Evolutionary conservation across 2,329 filamentous ascomycete genomes (phyloP), one percentile per base, ranked within the genome.

Genomic region (Cladosporium colombiae): DNA sequence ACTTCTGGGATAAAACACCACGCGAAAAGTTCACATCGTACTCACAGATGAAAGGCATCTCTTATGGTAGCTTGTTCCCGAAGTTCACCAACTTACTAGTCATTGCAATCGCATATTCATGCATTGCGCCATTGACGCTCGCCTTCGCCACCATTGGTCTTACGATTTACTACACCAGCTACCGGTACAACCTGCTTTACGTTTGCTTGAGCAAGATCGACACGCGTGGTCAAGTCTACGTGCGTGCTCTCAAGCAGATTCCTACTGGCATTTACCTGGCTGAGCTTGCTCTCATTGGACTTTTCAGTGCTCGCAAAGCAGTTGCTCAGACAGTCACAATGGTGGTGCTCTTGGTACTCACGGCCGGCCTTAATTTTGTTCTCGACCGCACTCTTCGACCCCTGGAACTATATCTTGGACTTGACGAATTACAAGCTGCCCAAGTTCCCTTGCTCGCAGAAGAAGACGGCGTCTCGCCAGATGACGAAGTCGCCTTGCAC

Each of bases 181-280:
- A 80, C 72, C 78, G 80, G 21, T 83, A 84, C 75, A 82, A 81
- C 66, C 76, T 83, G 68, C 77, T 83, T 13, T 84, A 82, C 70
- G 80, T 82, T 14, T 58, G 70, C 29, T 81, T 81, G 70, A 80
- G 80, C 66, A 80, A 79, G 65, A 76, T 81, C 62, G 81, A 84
- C 67, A 83, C 81, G 31, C 79, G 80, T 68, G 81, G 81, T 49
- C 77, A 77, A 18, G 77, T 78, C 2, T 83, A 83, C 70, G 77
- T 79, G 62, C 78, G 79, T 29, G 81, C 81, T 5, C 68, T 84
- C 29, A 78, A 80, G 65, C 81, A 83, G 58, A 76, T 83, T 40
- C 78, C 80, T 11, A 79, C 78, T 4, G 81, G 81, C 60, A 73
- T 83, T 18, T 84, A 83, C 64, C 74, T 84, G 5, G 80, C 80